Evolutionary conservation across 192 early-diverging fungal genomes (phyloP).

Genomic region (Mycoemilia scoparia): DNA sequence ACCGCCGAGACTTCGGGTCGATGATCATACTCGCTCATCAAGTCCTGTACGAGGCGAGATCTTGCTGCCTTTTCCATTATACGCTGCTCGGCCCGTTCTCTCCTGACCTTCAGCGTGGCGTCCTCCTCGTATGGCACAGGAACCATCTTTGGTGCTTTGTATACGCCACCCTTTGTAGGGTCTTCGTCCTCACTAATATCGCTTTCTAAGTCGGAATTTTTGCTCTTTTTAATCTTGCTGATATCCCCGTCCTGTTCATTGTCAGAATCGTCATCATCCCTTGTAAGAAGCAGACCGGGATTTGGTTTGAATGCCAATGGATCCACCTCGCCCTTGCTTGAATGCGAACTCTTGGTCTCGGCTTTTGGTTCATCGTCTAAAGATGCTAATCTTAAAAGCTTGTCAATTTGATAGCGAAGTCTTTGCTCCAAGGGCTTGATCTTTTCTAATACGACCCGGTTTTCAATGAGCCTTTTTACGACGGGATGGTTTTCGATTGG

Average conservation of each 20-base stretch:
- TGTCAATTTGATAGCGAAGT: constrained; percentile 94
- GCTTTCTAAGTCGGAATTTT: too few species aligned
- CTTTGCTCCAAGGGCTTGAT: constrained; percentile 85
- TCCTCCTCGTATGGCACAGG: constrained; percentile 76
- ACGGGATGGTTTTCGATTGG: constrained; percentile 40
- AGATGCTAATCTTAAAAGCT: constrained; percentile 55
- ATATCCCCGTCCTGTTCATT: constrained; percentile 1
- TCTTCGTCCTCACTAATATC: constrained; percentile 24
- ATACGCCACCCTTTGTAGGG: constrained; percentile 35
- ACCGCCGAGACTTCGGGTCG: constrained; percentile 61
- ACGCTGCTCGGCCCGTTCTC: constrained; percentile 41
- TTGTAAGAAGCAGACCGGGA: constrained; percentile 36
- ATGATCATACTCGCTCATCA: constrained; percentile 67
- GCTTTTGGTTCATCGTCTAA: constrained; percentile 23
- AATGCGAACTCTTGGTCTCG: background rate
- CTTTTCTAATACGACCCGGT: constrained; percentile 76
- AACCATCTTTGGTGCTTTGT: constrained; percentile 66
- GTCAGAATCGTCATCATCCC: constrained; percentile 15
- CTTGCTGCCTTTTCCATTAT: constrained; percentile 48
- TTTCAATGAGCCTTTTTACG: constrained; percentile 51
- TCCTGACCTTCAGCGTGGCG: constrained; percentile 28
- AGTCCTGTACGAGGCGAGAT: constrained; percentile 69
- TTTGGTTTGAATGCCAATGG: constrained; percentile 89
- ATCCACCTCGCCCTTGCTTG: constrained; percentile 31
- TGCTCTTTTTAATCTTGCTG: background rate